A percentile compares a stretch with the other conserved stretches of the same genome.
phyloP scores from a whole-genome alignment of 495 filamentous ascomycete species.

The Neurospora intermedia region DNA sequence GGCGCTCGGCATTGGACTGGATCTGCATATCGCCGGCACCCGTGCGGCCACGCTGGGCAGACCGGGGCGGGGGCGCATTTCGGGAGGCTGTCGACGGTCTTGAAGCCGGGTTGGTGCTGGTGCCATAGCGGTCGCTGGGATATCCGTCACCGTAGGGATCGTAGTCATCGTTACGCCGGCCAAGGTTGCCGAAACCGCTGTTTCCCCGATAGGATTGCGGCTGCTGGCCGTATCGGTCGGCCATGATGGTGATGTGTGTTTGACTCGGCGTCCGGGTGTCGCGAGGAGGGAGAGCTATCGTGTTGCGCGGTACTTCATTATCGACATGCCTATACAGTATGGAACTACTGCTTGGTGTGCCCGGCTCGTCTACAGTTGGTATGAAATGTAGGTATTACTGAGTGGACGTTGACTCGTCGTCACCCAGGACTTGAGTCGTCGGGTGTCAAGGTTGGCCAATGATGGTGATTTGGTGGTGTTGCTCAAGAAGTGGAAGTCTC shows the following conservation, averaged over 20 bases:
- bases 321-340: neutral
- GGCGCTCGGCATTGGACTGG: slow-evolving; percentile 32
- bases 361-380: neutral
- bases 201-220: slow-evolving; percentile 25
- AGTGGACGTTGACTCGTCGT: neutral
- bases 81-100: slow-evolving; percentile 11
- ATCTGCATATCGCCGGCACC: slow-evolving; percentile 9
- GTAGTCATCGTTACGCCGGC: slow-evolving; percentile 29
- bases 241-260: slow-evolving; percentile 19
- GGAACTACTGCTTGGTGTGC: neutral
- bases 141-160: slow-evolving; percentile 38
- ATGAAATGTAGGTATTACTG: neutral
- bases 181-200: slow-evolving; percentile 21
- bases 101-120: slow-evolving; percentile 2
- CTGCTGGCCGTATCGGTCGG: slow-evolving; percentile 28
- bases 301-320: slow-evolving; percentile 12
- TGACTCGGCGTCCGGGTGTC: neutral
- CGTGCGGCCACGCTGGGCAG: slow-evolving; percentile 18
- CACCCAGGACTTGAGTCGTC: neutral
- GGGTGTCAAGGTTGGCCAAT: neutral
- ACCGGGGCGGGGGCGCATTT: slow-evolving; percentile 19
- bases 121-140: slow-evolving; percentile 25
- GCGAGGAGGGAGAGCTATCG: slow-evolving; percentile 10
- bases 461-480: neutral
- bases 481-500: neutral